Evolutionary conservation across 441 rosid species (phyloP), one percentile per base, ranked within the genome.

Genomic region (Brassica hybrid): DNA sequence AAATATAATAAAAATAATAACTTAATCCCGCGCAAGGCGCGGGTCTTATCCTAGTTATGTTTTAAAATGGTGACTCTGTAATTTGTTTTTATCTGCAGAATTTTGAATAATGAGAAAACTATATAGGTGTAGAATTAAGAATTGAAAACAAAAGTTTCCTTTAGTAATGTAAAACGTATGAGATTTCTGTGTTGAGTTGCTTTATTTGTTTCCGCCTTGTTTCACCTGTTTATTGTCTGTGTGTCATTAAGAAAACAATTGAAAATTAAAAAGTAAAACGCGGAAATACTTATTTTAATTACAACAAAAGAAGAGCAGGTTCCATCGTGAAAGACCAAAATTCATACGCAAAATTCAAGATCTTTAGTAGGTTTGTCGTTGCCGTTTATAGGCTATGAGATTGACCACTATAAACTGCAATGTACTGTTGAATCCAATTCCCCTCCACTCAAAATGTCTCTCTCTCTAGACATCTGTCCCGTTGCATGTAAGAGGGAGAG

Each of bases 401-500:
- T 61, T 72, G 81, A 48, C 74, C 69, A 60, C 58, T 66, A 66
- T 38, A 77, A 71, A 64, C 76, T 64, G 71, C 75, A 63, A 65
- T 13, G 61, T 1, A 77, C 72, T 58, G 80, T 77, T 65, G 0
- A 77, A 56, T 54, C 63, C 72, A 71, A 13, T 56, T 34, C 73
- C 75, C 18, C 57, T 52, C 48, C 75, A 76, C 41, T 71, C 60
- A 77, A 57, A 52, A 43, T 58, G 62, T 77, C 72, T 77, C n/a
- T 69, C 57, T 77, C 77, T 32, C n/a, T 72, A 72, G 73, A 60
- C 69, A 68, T 78, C 25, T 78, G 77, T 78, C 71, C 41, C 71
- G 69, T 38, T 79, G 82, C 82, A 74, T 69, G 82, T 69, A 54
- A 62, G 71, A 68, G 75, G 8, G 73, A 73, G 56, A 67, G 14